Percentiles rank a stretch among this genome's conserved stretches.
Evolutionary conservation across 768 basidiomycete genomes (phyloP).

Genomic region (Macrolepiota dolichaula): DNA sequence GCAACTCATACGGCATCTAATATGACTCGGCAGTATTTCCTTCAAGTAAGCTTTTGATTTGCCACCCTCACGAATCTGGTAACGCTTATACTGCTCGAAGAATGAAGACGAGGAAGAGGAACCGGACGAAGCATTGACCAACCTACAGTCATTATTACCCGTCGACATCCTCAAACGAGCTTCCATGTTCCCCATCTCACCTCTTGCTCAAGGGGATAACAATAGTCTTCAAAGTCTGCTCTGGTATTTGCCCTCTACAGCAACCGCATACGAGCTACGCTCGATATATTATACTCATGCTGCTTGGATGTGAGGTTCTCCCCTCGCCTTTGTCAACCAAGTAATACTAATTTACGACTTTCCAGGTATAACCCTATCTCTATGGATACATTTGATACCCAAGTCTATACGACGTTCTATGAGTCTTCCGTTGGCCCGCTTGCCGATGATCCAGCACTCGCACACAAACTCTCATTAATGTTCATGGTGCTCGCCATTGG

Average conservation of each 20-base stretch:
- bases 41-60: slow-evolving; percentile 49
- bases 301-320: slow-evolving; percentile 67
- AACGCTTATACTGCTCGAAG: slow-evolving; percentile 51
- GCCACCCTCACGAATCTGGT: slow-evolving; percentile 10
- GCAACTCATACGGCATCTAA: slow-evolving; percentile 15
- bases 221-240: slow-evolving; percentile 54
- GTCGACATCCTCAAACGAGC: slow-evolving; percentile 62
- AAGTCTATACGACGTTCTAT: slow-evolving; percentile 60
- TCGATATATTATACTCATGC: slow-evolving; percentile 62
- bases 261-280: slow-evolving; percentile 58
- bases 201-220: slow-evolving; percentile 35
- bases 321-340: background rate
- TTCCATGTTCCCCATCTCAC: slow-evolving; percentile 61
- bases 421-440: slow-evolving; percentile 37
- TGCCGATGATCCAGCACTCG: slow-evolving; percentile 46
- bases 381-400: slow-evolving; percentile 54
- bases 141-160: slow-evolving; percentile 55
- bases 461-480: slow-evolving; percentile 61
- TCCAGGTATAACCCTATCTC: slow-evolving; percentile 67
- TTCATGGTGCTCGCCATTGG: slow-evolving; percentile 70
- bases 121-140: slow-evolving; percentile 37
- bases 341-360: background rate
- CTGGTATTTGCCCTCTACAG: slow-evolving; percentile 66
- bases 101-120: slow-evolving; percentile 50
- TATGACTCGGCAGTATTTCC: slow-evolving; percentile 51